Evolutionary conservation across 352 stramenopile genomes (phyloP), one percentile per base, ranked within the genome.

Genomic region (Globisporangium ultimum): DNA sequence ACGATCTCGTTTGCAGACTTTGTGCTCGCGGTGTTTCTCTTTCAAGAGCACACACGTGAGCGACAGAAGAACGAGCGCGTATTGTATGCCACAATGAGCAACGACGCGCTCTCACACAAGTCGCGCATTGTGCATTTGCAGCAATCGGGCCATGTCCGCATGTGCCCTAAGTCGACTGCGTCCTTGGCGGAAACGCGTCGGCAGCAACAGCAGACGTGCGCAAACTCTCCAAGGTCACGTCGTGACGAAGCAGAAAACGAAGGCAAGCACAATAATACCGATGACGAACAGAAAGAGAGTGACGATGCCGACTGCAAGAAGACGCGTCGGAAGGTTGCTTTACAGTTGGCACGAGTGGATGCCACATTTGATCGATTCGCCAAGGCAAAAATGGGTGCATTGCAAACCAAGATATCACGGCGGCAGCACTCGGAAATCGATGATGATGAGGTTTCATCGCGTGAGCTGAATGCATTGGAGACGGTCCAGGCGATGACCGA

Each of bases 41-140:
- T 89, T 45, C 64, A 65, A 22, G 67, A 65, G 9, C 48, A 83
- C 41, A 49, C 49, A 9, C 55, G 66, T 14, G 51, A 60, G 6
- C 63, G 52, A 6, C 60, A 66, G 9, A 34, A 64, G 50, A 55
- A 76, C 17, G 48, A 66, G 2, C 56, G 55, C 3, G 66, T 66
- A 17, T 58, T 72, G n/a, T 66, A 69, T 13, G 46, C 49, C 10
- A 67, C 55, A 32, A 55, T 86, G 22, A 61, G 68, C 40, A 87
- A 77, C 41, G 76, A 88, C 41, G 64, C 80, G 13, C 60, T 84
- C 38, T 63, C 46, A 7, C 83, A 92, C 55, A 71, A 63, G 1
- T 84, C 72, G 58, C 80, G 80, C 13, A 80, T 92, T 10, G 80
- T 92, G 17, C 78, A 90, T 32, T 70, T 92, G 2, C 83, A 92